Conservation (phyloP, 2,329 filamentous ascomycete genomes). For the Fusarium sp. region DNA sequence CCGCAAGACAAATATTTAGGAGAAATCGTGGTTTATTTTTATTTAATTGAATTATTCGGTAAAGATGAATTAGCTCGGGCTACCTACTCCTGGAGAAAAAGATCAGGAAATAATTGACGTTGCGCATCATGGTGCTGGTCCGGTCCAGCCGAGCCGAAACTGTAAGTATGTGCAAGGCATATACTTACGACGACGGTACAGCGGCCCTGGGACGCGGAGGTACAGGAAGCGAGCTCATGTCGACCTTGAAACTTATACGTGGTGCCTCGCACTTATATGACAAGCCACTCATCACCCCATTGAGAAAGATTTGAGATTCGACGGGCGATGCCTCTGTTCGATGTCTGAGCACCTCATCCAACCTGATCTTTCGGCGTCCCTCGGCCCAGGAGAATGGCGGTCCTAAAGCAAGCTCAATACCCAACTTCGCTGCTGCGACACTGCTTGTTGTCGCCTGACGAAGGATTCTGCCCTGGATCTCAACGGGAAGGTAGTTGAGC, state of each 20-base stretch:
- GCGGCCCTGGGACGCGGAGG: rapidly evolving
- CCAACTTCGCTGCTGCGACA: slow-evolving; percentile 16
- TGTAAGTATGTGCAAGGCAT: no score
- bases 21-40: neutral
- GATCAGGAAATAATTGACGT: rapidly evolving
- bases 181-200: rapidly evolving
- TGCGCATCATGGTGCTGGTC: rapidly evolving
- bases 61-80: neutral
- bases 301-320: neutral
- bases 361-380: neutral
- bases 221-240: neutral
- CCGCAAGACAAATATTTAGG: rapidly evolving
- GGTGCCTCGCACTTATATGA: neutral
- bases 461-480: slow-evolving; percentile 32
- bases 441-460: neutral
- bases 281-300: neutral
- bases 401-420: slow-evolving; percentile 17
- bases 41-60: neutral
- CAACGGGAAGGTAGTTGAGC: slow-evolving; percentile 25
- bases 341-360: neutral
- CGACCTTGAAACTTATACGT: rapidly evolving
- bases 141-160: neutral
- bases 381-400: slow-evolving; percentile 18
- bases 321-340: neutral
- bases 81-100: neutral